phyloP scores from a whole-genome alignment of 179 eudicot species.

The Drosera spatulata region DNA sequence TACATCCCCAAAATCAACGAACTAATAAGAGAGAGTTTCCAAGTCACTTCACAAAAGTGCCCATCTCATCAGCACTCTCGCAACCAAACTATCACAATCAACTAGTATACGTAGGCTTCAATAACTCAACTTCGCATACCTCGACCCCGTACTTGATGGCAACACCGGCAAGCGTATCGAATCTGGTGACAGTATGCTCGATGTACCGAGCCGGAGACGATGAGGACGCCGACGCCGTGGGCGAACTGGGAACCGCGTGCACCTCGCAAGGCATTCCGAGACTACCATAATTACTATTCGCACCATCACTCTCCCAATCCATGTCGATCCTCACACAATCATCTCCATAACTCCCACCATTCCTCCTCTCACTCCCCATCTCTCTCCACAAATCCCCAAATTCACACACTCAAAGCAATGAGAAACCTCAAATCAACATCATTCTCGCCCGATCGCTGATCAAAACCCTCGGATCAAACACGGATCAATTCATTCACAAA shows the following conservation, averaged over 20 bases:
- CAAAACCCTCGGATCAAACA: no score
- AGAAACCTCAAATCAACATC: no score
- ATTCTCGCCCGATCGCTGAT: no score
- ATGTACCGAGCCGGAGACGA: slow-evolving; percentile 24
- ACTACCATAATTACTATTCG: slow-evolving; percentile 5
- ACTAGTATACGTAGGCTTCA: no score
- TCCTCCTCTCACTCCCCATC: slow-evolving; percentile 17
- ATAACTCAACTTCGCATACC: slow-evolving; percentile 21
- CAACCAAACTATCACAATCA: no score
- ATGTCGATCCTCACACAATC: neutral
- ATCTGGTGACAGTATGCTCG: slow-evolving; percentile 57
- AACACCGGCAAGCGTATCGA: slow-evolving; percentile 80
- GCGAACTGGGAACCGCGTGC: slow-evolving; percentile 16
- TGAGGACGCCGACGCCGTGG: slow-evolving; percentile 19
- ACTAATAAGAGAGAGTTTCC: no score
- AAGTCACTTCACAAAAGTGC: no score
- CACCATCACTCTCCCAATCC: slow-evolving; percentile 6
- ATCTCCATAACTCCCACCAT: slow-evolving; percentile 5
- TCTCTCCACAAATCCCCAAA: neutral
- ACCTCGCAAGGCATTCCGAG: slow-evolving; percentile 12
- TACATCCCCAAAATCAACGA: no score
- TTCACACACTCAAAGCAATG: no score
- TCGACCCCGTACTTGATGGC: slow-evolving; percentile 91
- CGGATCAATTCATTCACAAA: no score
- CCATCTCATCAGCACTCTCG: no score